Conservation (phyloP, 495 filamentous ascomycete species). For the Hypoxylon rickii region DNA sequence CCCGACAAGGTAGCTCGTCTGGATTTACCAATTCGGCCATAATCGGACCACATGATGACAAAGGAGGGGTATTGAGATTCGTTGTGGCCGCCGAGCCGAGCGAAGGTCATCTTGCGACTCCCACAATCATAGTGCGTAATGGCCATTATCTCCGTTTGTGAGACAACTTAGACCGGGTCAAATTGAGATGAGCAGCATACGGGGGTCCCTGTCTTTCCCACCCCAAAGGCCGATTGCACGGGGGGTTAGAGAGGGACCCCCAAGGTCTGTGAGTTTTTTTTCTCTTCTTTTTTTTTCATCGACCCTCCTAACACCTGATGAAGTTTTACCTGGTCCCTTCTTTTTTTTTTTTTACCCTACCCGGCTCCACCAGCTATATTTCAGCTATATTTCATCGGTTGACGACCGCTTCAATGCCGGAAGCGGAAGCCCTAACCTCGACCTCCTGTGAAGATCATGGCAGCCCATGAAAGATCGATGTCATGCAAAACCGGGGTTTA, state of each 20-base stretch:
- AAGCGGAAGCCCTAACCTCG: conserved; percentile 19
- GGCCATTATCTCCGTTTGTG: conserved; percentile 43
- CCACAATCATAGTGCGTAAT: conserved; percentile 31
- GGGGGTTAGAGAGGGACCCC: conserved; percentile 9
- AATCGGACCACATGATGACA: conserved; percentile 35
- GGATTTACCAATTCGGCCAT: conserved; percentile 32
- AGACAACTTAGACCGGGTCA: conserved; percentile 40
- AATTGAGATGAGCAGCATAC: conserved; percentile 44
- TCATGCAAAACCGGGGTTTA: conserved; percentile 31
- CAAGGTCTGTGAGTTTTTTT: conserved; percentile 31
- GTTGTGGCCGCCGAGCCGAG: conserved; percentile 36
- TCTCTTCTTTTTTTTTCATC: conserved; percentile 4
- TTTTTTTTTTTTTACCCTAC: neutral
- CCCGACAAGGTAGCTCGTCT: conserved; percentile 28
- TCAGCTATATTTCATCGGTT: conserved; percentile 32
- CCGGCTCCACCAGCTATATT: conserved; percentile 11
- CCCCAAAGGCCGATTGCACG: conserved; percentile 30
- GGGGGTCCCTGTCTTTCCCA: conserved; percentile 32
- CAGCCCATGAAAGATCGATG: conserved; percentile 31
- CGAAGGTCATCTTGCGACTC: conserved; percentile 37
- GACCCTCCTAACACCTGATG: conserved; percentile 31
- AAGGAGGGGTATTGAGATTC: conserved; percentile 34
- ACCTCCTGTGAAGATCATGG: conserved; percentile 27
- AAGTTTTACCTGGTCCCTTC: conserved; percentile 18
- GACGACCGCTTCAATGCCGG: conserved; percentile 28